These are phyloP conservation scores for Rhizoclosmatium globosum DNA, from an alignment of 192 early-diverging fungal species.

Conservation along the genomic window DNA sequence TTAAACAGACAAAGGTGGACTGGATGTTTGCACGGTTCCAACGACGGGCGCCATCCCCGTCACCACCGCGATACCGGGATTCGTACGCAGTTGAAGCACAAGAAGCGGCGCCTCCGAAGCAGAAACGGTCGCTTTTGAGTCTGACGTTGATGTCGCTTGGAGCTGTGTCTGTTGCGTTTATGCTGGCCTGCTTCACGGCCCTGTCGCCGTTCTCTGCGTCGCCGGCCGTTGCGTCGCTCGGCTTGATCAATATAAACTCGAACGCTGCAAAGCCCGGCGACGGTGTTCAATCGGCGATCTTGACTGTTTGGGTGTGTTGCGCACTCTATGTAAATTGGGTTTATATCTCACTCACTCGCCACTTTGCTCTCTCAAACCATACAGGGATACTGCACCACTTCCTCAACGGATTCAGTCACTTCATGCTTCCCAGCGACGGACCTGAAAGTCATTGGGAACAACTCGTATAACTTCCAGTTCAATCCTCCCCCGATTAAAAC, in stretches of 20 bases:
- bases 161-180: neutral
- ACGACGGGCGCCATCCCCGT: too few relatives aligned
- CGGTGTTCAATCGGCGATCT: neutral
- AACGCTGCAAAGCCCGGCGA: neutral
- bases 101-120: neutral
- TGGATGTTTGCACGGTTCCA: too few relatives aligned
- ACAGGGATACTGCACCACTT: constrained; percentile 31
- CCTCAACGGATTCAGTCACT: neutral
- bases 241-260: constrained; percentile 2
- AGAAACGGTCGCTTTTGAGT: neutral
- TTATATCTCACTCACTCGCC: neutral
- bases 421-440: constrained; percentile 24
- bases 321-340: neutral
- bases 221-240: constrained; percentile 7
- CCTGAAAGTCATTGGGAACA: constrained; percentile 11
- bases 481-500: neutral
- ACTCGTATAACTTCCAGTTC: constrained; percentile 21
- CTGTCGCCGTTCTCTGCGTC: constrained; percentile 28
- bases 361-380: too few relatives aligned
- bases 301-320: constrained; percentile 28
- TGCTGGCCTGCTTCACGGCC: neutral
- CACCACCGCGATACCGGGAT: too few relatives aligned
- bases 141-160: neutral
- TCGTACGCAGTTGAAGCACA: neutral
- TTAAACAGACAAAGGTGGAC: too few relatives aligned